Conservation (phyloP, 108 stramenopile species). For the Discostella stelligeroides region DNA sequence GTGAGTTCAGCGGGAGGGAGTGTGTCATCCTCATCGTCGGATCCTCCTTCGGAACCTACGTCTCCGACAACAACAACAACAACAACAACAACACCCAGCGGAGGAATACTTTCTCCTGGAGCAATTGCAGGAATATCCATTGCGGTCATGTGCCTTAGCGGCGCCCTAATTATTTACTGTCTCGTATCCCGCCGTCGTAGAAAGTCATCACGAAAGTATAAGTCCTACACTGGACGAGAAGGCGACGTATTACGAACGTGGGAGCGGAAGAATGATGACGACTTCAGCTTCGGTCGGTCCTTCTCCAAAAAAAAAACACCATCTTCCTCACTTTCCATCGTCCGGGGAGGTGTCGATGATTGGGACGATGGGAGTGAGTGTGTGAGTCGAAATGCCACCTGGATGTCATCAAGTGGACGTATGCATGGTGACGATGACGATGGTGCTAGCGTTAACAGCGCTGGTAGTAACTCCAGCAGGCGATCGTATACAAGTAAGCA, state of each 20-base stretch:
- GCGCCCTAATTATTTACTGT: not conserved
- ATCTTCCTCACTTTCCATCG: constrained; percentile 10
- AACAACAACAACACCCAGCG: too few relatives aligned
- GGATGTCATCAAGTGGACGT: constrained; percentile 18
- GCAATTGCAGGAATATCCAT: constrained; percentile 28
- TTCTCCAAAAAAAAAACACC: not conserved
- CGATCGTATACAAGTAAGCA: constrained; percentile 18
- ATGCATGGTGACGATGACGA: not conserved
- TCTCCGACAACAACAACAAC: not conserved
- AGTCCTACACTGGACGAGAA: not conserved
- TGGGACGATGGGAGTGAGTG: constrained; percentile 39
- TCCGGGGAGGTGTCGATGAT: constrained; percentile 25
- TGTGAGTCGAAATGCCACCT: constrained; percentile 32
- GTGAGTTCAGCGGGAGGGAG: too few relatives aligned
- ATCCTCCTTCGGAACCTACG: not conserved
- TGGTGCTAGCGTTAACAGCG: not conserved
- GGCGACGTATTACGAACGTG: constrained; percentile 28
- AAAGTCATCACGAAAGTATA: constrained; percentile 3
- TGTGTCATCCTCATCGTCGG: not conserved
- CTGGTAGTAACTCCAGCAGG: constrained; percentile 4
- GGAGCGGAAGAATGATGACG: constrained; percentile 30
- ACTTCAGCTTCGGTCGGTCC: constrained; percentile 22
- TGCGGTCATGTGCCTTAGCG: constrained; percentile 1
- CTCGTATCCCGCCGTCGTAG: constrained; percentile 7
- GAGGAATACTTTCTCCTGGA: constrained; percentile 10